phyloP scores from a whole-genome alignment of 495 filamentous ascomycete species.

The Pseudevernia furfuracea region DNA sequence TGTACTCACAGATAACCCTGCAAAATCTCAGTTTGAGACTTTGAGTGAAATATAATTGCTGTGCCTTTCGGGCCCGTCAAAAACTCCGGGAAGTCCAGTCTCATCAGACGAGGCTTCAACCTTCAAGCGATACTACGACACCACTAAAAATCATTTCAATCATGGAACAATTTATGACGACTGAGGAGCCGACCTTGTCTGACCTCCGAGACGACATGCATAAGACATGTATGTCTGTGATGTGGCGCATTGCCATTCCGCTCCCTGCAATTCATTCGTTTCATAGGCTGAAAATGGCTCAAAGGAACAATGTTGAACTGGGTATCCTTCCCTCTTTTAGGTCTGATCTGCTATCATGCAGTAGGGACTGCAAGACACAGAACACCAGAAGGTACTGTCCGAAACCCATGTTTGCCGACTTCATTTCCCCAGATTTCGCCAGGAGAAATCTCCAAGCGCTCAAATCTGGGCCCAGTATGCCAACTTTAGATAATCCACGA shows the following conservation, averaged over 20 bases:
- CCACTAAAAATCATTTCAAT: not conserved
- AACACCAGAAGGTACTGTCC: not conserved
- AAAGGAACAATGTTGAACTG: not conserved
- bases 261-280: not conserved
- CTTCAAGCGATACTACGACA: not conserved
- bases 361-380: not conserved
- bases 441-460: conserved; percentile 17
- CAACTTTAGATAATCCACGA: not conserved
- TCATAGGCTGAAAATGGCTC: conserved; percentile 9
- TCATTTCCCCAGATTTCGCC: conserved; percentile 12
- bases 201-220: not conserved
- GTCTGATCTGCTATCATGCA: not conserved
- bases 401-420: not conserved
- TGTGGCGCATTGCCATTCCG: not conserved
- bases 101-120: not conserved
- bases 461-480: not conserved
- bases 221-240: not conserved
- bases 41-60: not conserved
- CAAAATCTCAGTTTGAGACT: not conserved
- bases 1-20: not conserved
- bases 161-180: not conserved
- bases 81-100: not conserved
- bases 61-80: not conserved
- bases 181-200: not conserved
- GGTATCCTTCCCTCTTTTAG: not conserved